Evolutionary conservation across 331 rosid species (phyloP).

Genomic region (Acacia pycnantha): DNA sequence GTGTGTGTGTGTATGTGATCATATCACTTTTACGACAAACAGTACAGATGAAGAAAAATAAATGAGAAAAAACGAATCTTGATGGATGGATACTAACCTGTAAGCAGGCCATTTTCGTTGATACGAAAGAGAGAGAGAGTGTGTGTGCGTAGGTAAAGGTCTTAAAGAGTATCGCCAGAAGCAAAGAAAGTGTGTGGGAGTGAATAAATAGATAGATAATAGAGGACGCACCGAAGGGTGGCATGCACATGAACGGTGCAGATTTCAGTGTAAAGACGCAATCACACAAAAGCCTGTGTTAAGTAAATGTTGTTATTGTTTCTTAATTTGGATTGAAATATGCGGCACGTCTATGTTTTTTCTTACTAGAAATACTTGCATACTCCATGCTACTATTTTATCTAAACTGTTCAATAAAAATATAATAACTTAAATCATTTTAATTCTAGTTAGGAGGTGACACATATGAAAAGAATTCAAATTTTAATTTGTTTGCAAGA

Average conservation of each 20-base stretch:
- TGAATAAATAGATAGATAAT: conserved; percentile 47
- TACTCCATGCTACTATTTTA: rapidly evolving
- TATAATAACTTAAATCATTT: no score
- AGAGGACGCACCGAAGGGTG: conserved; percentile 9
- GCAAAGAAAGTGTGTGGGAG: conserved; percentile 28
- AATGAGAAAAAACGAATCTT: not conserved
- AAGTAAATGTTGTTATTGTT: no score
- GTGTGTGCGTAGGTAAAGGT: not conserved
- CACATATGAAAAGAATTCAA: no score
- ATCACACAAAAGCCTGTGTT: conserved; percentile 14
- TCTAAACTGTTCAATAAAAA: no score
- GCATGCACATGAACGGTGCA: conserved; percentile 44
- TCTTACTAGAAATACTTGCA: no score
- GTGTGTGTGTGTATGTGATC: not conserved
- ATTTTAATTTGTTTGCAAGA: no score
- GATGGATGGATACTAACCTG: conserved; percentile 31
- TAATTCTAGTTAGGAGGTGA: no score
- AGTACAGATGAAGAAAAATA: not conserved
- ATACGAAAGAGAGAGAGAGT: not conserved
- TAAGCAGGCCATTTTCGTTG: conserved; percentile 44
- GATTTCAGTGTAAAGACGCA: conserved; percentile 25
- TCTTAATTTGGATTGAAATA: not conserved
- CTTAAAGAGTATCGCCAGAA: conserved; percentile 34
- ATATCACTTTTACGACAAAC: no score
- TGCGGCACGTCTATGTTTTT: not conserved